Percentiles rank a stretch among this genome's conserved stretches.
Conservation (phyloP, 768 basidiomycete species). For the Phallus indusiatus region DNA sequence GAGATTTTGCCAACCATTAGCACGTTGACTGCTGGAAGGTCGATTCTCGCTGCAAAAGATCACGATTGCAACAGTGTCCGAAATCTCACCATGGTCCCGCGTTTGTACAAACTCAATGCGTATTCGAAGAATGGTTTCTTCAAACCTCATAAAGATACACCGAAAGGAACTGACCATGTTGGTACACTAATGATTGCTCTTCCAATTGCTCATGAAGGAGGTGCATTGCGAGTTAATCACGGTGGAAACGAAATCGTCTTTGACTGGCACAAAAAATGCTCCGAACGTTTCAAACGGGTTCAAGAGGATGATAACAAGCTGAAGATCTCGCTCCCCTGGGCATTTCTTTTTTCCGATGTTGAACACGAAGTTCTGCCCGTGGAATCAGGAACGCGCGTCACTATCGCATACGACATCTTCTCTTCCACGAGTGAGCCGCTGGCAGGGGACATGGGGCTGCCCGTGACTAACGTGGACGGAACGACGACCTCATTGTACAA, state of each 20-base stretch:
- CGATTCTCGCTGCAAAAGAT: constrained; percentile 17
- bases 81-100: neutral
- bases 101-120: too few relatives aligned
- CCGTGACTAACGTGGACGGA: too few relatives aligned
- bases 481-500: neutral
- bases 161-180: constrained; percentile 7
- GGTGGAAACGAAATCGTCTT: constrained; percentile 3
- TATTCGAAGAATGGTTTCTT: too few relatives aligned
- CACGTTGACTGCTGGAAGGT: constrained; percentile 14
- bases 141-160: constrained; percentile 14
- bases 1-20: constrained; percentile 16
- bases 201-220: constrained; percentile 9
- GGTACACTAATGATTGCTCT: constrained; percentile 11
- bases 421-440: neutral
- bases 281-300: neutral
- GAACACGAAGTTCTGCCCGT: constrained; percentile 32
- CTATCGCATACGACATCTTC: constrained; percentile 16
- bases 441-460: neutral
- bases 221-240: constrained; percentile 7
- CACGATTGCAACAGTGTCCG: constrained; percentile 30
- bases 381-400: constrained; percentile 17
- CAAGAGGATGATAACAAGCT: neutral
- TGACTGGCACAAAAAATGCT: neutral
- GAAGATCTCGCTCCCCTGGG: constrained; percentile 13
- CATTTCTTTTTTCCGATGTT: constrained; percentile 30